Evolutionary conservation across 805 yeast species (phyloP), one percentile per base, ranked within the genome.

Genomic region (Monosporozyma yasuniensis): DNA sequence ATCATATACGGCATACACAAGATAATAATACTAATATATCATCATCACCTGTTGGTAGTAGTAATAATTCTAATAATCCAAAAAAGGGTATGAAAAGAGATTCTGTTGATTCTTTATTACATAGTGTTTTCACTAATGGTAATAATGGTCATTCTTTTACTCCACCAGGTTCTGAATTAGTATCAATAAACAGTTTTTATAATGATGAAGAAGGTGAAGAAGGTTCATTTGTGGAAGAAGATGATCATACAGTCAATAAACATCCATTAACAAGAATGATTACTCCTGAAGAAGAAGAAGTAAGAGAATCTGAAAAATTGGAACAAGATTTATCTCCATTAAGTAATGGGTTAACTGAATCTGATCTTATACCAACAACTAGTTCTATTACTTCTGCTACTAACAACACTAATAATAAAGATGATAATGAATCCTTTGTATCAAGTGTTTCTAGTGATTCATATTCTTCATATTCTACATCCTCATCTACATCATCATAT

Each of bases 171-270:
- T 59, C 64, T 18, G 63, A 60, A 25, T 49, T 55, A 23, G 56
- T 54, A n/a, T 61, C 65, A 4, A 57, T 61, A 4, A 56, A 56
- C 34, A 61, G 65, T 49, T 61, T 35, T 46, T 50, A 53, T 28
- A 52, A 51, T 19, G 51, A 49, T 23, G 54, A 25, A 47, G n/a
- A 22, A 19, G 16, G 38, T 18, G 21, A 28, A 14, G 12, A 32
- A 32, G 16, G 12, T 6, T 27, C 35, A 6, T 28, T 44, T 22
- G 18, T 22, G 4, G 51, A 44, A 1, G 45, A 45, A 3, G 45
- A 37, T 32, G 41, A 49, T 37, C 35, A 27, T 18, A 16, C 30
- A 3, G 21, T 52, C 25, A 44, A 53, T 19, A 59, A 55, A 12
- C 56, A 56, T 27, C 52, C 57, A 11, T 50, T 58, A 28, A 43